Percentiles rank a stretch among this genome's conserved stretches.
Evolutionary conservation across 2,329 filamentous ascomycete species (phyloP).

Genomic region (Aureobasidium vineae): DNA sequence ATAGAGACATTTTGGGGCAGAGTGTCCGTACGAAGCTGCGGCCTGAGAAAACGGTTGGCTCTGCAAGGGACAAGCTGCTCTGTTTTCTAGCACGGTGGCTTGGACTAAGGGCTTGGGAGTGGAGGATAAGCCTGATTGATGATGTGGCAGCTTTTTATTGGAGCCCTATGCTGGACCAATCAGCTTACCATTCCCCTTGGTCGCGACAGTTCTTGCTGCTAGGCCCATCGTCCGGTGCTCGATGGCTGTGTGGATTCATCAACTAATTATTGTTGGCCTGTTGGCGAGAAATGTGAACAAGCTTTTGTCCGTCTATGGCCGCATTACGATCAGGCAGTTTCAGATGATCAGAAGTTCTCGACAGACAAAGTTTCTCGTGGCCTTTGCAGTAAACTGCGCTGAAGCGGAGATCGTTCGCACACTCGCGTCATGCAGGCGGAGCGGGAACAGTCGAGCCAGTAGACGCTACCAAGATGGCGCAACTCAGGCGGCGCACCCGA

Average conservation of each 20-base stretch:
- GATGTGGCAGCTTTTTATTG: conserved; percentile 25
- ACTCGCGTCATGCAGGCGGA: conserved; percentile 27
- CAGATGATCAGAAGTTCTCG: conserved; percentile 11
- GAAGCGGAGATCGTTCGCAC: conserved; percentile 26
- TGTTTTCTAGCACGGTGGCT: conserved; percentile 26
- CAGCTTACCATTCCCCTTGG: conserved; percentile 13
- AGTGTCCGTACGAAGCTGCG: conserved; percentile 10
- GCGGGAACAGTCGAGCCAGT: conserved; percentile 24
- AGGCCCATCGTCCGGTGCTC: conserved; percentile 6
- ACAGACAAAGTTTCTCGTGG: conserved; percentile 26
- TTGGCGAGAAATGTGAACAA: conserved; percentile 17
- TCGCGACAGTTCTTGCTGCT: conserved; percentile 7
- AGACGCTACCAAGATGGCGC: conserved; percentile 26
- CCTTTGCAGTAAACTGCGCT: conserved; percentile 24
- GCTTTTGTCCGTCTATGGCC: conserved; percentile 8
- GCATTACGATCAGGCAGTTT: conserved; percentile 20
- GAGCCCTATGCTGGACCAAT: conserved; percentile 19
- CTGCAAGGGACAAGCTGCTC: conserved; percentile 25
- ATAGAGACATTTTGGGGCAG: conserved; percentile 23
- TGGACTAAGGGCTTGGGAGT: conserved; percentile 19
- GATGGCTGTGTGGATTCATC: background rate
- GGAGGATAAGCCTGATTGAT: conserved; percentile 25
- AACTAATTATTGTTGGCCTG: background rate
- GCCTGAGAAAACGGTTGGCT: conserved; percentile 27
- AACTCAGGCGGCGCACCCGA: conserved; percentile 25